phyloP scores from a whole-genome alignment of 106 monocot species.

The Gastrodia elata region DNA sequence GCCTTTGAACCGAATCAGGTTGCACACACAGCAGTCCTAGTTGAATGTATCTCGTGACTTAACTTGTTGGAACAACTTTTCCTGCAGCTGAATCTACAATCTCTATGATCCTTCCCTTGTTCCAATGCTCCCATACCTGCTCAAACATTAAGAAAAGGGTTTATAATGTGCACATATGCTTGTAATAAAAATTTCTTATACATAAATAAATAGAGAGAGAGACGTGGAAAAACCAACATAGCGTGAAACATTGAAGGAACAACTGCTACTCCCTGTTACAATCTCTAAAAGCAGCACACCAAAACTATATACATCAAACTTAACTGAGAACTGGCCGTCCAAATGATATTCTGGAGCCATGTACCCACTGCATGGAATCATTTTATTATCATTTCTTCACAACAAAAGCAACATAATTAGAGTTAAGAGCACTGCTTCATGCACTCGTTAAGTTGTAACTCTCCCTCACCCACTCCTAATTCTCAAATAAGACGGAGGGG shows the following conservation, averaged over 20 bases:
- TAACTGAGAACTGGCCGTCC: neutral
- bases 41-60: neutral
- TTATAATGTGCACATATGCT: neutral
- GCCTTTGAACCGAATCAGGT: neutral
- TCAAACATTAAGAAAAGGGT: no score
- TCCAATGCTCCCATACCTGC: neutral
- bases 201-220: no score
- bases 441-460: no score
- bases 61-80: neutral
- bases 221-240: constrained; percentile 1
- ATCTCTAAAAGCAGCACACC: constrained; percentile 13
- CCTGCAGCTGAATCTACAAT: neutral
- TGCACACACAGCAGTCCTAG: neutral
- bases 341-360: constrained; percentile 18
- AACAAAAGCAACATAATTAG: no score
- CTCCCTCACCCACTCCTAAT: no score
- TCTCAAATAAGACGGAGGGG: no score
- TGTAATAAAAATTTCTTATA: no score
- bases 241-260: neutral
- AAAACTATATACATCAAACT: constrained; percentile 16
- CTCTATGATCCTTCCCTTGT: neutral
- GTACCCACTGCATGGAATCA: constrained; percentile 19
- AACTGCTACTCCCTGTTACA: neutral
- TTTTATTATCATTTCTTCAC: no score
- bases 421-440: no score